Conservation (phyloP, 371 early-diverging fungal genomes). For the Rhizopus stolonifer region DNA sequence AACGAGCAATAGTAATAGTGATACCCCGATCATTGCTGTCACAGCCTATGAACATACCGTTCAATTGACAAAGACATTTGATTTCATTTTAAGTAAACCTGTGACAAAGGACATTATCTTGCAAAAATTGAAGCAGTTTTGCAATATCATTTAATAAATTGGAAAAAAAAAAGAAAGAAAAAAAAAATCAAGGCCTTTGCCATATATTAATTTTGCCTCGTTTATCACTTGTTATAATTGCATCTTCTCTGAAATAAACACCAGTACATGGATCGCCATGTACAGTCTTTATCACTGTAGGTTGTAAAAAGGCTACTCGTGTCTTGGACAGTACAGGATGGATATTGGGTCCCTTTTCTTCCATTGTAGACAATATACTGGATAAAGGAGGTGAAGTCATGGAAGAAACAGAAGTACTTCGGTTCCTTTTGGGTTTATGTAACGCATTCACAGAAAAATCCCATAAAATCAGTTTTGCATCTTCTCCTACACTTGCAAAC, state of each 20-base stretch:
- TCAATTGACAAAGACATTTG: conserved; percentile 63
- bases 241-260: conserved; percentile 80
- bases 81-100: conserved; percentile 73
- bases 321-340: conserved; percentile 68
- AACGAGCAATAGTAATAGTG: conserved; percentile 74
- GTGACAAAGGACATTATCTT: conserved; percentile 63
- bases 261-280: conserved; percentile 75
- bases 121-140: conserved; percentile 52
- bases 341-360: conserved; percentile 27
- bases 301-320: conserved; percentile 79
- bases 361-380: conserved; percentile 23
- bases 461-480: conserved; percentile 85
- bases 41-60: conserved; percentile 69
- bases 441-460: conserved; percentile 85
- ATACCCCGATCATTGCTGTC: conserved; percentile 75
- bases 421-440: conserved; percentile 64
- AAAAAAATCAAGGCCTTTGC: conserved; percentile 64
- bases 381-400: conserved; percentile 23
- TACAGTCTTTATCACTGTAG: conserved; percentile 71
- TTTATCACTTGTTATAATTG: conserved; percentile 82
- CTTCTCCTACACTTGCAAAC: conserved; percentile 92
- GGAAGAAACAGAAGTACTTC: conserved; percentile 46
- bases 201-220: conserved; percentile 79
- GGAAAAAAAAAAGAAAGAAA: not conserved
- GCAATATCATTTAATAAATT: conserved; percentile 6